These are phyloP conservation scores for Allomyces javanicus DNA, from an alignment of 192 early-diverging fungal species.

Conservation along the genomic window DNA sequence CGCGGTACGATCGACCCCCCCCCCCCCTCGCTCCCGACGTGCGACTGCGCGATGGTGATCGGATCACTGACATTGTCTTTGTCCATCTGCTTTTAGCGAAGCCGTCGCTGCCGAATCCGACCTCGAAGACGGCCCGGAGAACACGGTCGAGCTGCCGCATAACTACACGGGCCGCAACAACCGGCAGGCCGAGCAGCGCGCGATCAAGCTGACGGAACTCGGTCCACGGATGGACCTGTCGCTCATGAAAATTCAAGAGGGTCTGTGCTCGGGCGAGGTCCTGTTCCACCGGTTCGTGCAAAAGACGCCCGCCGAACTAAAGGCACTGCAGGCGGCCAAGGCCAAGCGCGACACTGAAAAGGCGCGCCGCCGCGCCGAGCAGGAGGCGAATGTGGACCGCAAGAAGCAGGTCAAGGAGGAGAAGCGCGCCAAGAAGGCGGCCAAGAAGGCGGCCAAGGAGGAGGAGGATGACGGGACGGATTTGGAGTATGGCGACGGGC, in stretches of 20 bases:
- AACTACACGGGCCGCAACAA: conserved; percentile 61
- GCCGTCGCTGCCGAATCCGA: conserved; percentile 75
- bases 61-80: too few species aligned
- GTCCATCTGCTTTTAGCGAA: conserved; percentile 18
- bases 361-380: conserved; percentile 50
- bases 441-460: conserved; percentile 15
- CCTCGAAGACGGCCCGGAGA: conserved; percentile 74
- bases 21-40: not conserved
- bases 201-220: conserved; percentile 66
- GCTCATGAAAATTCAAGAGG: conserved; percentile 74
- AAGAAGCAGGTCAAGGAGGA: conserved; percentile 47
- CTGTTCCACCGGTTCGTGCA: conserved; percentile 64
- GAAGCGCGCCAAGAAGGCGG: conserved; percentile 18
- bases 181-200: conserved; percentile 55
- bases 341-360: conserved; percentile 40
- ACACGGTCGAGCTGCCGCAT: conserved; percentile 63
- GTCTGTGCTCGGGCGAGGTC: conserved; percentile 80
- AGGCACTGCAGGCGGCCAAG: conserved; percentile 32
- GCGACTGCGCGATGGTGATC: too few species aligned
- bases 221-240: conserved; percentile 76
- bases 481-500: conserved; percentile 4
- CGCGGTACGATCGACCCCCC: conserved; percentile 21
- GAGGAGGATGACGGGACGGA: conserved; percentile 10
- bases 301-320: conserved; percentile 53
- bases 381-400: conserved; percentile 62